A percentile compares a stretch with the other conserved stretches of the same genome.
Evolutionary conservation across 2,329 filamentous ascomycete genomes (phyloP).

Genomic region (Onygena corvina): DNA sequence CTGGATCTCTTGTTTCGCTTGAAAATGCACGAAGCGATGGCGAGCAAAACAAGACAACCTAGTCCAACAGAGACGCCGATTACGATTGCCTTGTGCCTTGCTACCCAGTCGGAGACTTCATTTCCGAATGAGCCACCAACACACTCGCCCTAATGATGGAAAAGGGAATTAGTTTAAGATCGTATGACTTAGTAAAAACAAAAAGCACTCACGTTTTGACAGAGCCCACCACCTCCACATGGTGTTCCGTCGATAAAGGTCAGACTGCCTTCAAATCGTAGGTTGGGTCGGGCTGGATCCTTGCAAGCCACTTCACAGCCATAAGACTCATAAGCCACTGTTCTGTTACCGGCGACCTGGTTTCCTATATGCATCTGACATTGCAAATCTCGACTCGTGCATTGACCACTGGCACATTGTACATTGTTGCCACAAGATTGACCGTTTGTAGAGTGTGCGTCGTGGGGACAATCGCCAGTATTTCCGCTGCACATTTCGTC

Average conservation of each 20-base stretch:
- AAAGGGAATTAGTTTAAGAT: conserved; percentile 9
- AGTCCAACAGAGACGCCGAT: conserved; percentile 65
- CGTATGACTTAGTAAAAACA: background rate
- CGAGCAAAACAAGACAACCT: conserved; percentile 59
- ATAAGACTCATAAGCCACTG: conserved; percentile 60
- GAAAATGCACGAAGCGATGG: conserved; percentile 55
- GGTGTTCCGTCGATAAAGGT: conserved; percentile 88
- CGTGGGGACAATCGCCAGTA: conserved; percentile 59
- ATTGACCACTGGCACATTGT: conserved; percentile 80
- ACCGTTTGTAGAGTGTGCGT: conserved; percentile 58
- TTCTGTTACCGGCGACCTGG: conserved; percentile 61
- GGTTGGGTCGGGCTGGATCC: conserved; percentile 53
- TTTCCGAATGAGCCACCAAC: conserved; percentile 55
- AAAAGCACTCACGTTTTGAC: conserved; percentile 47
- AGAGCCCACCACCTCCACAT: conserved; percentile 69
- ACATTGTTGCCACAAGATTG: conserved; percentile 56
- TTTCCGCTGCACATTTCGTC: conserved; percentile 69
- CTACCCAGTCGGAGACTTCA: conserved; percentile 64
- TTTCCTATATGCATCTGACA: conserved; percentile 74
- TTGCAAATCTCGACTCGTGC: conserved; percentile 80
- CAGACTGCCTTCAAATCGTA: conserved; percentile 58
- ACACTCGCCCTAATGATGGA: conserved; percentile 51
- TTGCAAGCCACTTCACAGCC: conserved; percentile 68
- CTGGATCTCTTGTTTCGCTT: conserved; percentile 42
- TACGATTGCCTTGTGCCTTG: conserved; percentile 63